These are phyloP conservation scores for Aspergillus sclerotiicarbonarius DNA, from an alignment of 495 filamentous ascomycete genomes.

Conservation along the genomic window DNA sequence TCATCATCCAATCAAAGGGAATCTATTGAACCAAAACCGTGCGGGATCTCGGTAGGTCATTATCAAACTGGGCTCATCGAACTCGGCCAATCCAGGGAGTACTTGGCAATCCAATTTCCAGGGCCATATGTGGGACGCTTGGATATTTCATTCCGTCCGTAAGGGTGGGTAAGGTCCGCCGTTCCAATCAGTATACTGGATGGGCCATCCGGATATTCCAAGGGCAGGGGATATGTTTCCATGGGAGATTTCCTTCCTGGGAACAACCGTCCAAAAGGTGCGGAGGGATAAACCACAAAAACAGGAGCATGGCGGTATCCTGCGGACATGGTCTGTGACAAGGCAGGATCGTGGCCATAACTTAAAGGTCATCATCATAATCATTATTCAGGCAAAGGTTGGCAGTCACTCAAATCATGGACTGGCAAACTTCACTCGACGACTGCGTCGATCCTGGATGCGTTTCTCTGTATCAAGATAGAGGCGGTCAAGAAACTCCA, in stretches of 20 bases:
- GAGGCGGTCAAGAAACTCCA: constrained; percentile 75
- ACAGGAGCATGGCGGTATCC: not conserved
- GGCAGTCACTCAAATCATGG: constrained; percentile 30
- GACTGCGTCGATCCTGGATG: constrained; percentile 63
- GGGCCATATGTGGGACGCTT: not conserved
- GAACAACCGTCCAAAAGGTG: not conserved
- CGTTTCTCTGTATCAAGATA: constrained; percentile 68
- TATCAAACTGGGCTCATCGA: not conserved
- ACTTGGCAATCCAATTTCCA: not conserved
- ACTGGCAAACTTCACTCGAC: constrained; percentile 45
- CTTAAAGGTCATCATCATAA: constrained; percentile 9
- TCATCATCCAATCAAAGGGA: not conserved
- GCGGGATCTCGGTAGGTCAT: not conserved
- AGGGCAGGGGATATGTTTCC: not conserved
- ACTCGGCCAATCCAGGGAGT: not conserved
- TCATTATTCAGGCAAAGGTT: not conserved
- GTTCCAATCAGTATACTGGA: not conserved
- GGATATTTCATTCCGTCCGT: not conserved
- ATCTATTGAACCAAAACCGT: not conserved
- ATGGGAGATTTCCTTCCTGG: constrained; percentile 1
- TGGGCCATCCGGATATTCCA: not conserved
- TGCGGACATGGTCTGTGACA: not conserved
- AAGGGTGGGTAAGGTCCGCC: not conserved
- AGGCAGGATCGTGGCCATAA: constrained; percentile 3
- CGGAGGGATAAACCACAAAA: not conserved